Evolutionary conservation across 257 asterid species (phyloP).

Genomic region (Nemophila menziesii): DNA sequence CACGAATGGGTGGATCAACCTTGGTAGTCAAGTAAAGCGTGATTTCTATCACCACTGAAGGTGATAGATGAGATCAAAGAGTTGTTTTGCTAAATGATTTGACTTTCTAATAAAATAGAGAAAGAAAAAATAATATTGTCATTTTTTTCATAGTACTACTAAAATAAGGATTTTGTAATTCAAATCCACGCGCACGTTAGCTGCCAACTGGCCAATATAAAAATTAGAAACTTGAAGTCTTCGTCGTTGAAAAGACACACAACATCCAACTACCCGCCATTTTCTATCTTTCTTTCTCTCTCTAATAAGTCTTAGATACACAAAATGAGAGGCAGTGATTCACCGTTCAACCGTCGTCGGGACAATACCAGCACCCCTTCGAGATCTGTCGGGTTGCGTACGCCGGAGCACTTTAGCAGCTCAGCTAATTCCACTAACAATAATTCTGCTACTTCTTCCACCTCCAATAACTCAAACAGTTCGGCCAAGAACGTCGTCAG

Average conservation of each 20-base stretch:
- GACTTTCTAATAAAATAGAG: no score
- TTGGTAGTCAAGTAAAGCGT: no score
- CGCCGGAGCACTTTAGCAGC: slow-evolving; percentile 21
- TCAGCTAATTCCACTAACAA: slow-evolving; percentile 29
- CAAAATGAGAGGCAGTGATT: slow-evolving; percentile 32
- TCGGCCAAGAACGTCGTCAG: slow-evolving; percentile 27
- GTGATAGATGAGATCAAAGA: no score
- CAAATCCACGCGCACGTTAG: neutral
- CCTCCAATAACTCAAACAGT: slow-evolving; percentile 32
- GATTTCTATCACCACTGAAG: no score
- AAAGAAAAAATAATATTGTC: no score
- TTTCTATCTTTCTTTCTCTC: slow-evolving; percentile 16
- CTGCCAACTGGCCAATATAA: neutral
- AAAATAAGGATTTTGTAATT: no score
- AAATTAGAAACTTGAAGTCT: slow-evolving; percentile 6
- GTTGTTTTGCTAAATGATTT: no score
- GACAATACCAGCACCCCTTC: slow-evolving; percentile 20
- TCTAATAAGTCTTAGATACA: neutral
- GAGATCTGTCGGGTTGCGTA: slow-evolving; percentile 16
- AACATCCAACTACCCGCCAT: slow-evolving; percentile 41
- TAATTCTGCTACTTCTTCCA: slow-evolving; percentile 19
- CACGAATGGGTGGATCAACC: no score
- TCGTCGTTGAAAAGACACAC: slow-evolving; percentile 17
- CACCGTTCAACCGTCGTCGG: slow-evolving; percentile 23
- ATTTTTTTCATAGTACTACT: no score